Base-by-base conservation (phyloP, 345 rosid species). In the Eutrema yunnanense region DNA sequence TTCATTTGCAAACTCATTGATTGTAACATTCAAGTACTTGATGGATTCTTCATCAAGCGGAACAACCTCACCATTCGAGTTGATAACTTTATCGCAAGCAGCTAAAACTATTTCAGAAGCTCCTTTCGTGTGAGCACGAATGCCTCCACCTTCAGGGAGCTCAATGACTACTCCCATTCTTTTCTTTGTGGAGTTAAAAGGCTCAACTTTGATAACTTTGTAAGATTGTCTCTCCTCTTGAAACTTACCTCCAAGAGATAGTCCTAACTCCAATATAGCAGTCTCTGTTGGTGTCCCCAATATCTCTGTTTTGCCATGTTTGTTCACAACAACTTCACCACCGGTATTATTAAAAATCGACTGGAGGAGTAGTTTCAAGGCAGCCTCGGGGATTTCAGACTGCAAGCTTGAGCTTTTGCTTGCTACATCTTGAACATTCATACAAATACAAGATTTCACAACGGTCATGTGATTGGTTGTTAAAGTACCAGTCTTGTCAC, bases 381-480 rank as follows among this genome's bases (percentile, higher is more conserved):
- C 72, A 48, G 81, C 77, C 27, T 82, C 86, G 4, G 96, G 92
- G 55, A 85, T 80, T 30, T 86, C 90, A n/a, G 96, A 82, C 58
- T 73, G 56, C 50, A 82, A 65, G 68, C 64, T 71, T 8, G 88
- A 78, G 42, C 76, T 75, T 34, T 80, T 81, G 36, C 41, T 47
- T 2, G 82, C 60, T 14, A 86, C 76, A 69, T 88, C 96, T 77
- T 78, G 84, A 22, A 84, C 73, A 65, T 70, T 83, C 85, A 82
- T 82, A 78, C 92, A 88, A 59, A 92, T 84, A 81, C 96, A 92
- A 14, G 98, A 84, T 67, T 90, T 90, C 73, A 90, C 93, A 5
- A 92, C 96, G 4, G 96, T 90, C 98, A 92, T 90, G 60, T 69
- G 98, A 74, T 92, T 92, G 6, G 96, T 88, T 14, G 98, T 92